Conservation (phyloP, 768 basidiomycete genomes). For the Calvatia gigantea region DNA sequence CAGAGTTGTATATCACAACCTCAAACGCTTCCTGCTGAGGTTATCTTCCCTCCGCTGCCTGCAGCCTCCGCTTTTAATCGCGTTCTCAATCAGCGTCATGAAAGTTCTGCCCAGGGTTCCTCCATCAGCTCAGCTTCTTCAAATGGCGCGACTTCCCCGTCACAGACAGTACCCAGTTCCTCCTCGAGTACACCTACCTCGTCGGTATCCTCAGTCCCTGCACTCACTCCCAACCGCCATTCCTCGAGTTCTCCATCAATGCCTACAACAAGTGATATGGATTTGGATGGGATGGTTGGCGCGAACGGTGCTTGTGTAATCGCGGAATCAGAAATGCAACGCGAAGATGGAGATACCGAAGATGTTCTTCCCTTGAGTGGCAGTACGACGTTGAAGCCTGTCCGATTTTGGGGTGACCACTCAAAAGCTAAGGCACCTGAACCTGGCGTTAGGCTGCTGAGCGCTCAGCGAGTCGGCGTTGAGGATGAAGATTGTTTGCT, state of each 20-base stretch:
- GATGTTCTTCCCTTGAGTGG: conserved; percentile 33
- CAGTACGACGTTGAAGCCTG: conserved; percentile 35
- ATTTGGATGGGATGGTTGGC: conserved; percentile 23
- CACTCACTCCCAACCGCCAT: conserved; percentile 55
- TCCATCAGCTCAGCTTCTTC: conserved; percentile 15
- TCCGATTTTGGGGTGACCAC: conserved; percentile 40
- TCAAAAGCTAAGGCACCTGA: conserved; percentile 28
- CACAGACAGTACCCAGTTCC: conserved; percentile 12
- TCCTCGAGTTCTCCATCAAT: conserved; percentile 59
- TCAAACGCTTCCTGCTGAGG: conserved; percentile 48
- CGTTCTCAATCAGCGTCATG: conserved; percentile 7
- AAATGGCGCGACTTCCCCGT: conserved; percentile 15
- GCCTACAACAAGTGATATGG: conserved; percentile 37
- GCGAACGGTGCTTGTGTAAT: conserved; percentile 10
- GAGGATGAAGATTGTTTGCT: conserved; percentile 26
- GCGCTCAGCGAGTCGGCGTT: conserved; percentile 24
- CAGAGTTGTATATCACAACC: conserved; percentile 49
- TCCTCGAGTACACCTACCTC: conserved; percentile 34
- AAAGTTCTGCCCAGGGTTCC: conserved; percentile 12
- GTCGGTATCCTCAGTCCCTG: conserved; percentile 49
- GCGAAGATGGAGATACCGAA: conserved; percentile 15
- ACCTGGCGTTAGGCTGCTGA: conserved; percentile 38
- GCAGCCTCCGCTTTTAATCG: conserved; percentile 33
- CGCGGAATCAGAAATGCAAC: conserved; percentile 13
- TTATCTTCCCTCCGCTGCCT: conserved; percentile 75